phyloP scores from a whole-genome alignment of 2,329 filamentous ascomycete species.

The Canariomyces notabilis region DNA sequence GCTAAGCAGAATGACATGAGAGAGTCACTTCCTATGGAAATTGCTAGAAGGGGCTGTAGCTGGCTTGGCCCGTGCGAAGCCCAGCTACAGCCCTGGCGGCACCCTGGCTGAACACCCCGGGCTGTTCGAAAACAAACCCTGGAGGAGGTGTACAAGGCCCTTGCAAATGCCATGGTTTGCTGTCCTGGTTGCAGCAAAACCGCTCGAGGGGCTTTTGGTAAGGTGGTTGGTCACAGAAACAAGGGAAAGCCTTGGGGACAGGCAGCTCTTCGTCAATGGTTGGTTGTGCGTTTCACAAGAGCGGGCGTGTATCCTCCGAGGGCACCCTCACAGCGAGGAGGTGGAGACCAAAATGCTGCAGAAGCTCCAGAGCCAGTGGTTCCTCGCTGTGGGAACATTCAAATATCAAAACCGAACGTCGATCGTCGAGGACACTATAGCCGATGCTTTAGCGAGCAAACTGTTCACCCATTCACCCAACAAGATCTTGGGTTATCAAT shows the following conservation, averaged over 20 bases:
- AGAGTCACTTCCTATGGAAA: too few species aligned
- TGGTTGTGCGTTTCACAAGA: neutral
- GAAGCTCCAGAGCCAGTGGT: neutral
- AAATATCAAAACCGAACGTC: neutral
- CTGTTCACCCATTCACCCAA: too few species aligned
- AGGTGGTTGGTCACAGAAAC: neutral
- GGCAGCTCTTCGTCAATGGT: neutral
- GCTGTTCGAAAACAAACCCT: too few species aligned
- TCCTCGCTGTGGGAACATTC: neutral
- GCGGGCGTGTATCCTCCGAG: neutral
- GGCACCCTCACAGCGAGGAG: neutral
- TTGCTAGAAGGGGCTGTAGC: too few species aligned
- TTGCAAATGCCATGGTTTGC: too few species aligned
- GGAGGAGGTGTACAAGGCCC: too few species aligned
- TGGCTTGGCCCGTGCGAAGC: too few species aligned
- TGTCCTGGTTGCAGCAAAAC: too few species aligned
- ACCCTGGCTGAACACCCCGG: too few species aligned
- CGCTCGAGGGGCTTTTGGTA: neutral
- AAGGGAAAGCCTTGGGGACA: neutral
- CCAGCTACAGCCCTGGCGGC: too few species aligned
- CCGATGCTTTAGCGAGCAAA: too few species aligned
- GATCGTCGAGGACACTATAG: slow-evolving; percentile 3
- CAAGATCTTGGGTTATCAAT: neutral
- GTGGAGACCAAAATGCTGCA: neutral
- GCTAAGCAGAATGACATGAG: too few species aligned